Conservation (phyloP, 148 eudicot species). For the Silene conica region DNA sequence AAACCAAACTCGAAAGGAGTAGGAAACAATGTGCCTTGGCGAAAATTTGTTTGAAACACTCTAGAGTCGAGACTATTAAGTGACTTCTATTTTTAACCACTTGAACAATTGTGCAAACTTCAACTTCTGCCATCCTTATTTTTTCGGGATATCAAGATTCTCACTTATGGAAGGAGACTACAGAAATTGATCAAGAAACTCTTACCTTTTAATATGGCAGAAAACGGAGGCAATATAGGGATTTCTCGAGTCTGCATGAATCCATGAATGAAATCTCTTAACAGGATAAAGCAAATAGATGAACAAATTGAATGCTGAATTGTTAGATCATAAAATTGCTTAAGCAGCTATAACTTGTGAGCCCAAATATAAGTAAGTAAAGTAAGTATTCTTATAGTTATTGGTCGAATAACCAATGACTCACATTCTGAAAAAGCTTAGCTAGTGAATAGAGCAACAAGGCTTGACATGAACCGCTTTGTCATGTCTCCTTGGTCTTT, state of each 20-base stretch:
- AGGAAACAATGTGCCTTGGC: background rate
- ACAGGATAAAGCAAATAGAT: background rate
- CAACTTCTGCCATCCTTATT: background rate
- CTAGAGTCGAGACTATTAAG: no score
- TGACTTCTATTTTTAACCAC: no score
- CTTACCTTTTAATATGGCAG: conserved; percentile 64
- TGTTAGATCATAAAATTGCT: background rate
- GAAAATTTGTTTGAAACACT: no score
- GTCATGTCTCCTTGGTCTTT: no score
- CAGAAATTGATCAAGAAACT: background rate
- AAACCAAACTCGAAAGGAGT: background rate
- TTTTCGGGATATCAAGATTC: background rate
- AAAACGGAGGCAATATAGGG: conserved; percentile 87
- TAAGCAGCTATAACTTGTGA: no score
- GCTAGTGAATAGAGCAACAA: no score
- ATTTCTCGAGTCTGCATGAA: conserved; percentile 68
- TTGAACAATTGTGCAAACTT: background rate
- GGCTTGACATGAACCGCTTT: no score
- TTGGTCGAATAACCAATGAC: no score
- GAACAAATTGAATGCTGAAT: background rate
- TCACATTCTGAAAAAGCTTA: no score
- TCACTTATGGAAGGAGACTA: background rate
- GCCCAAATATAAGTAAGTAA: background rate
- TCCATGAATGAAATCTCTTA: conserved; percentile 6
- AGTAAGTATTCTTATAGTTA: no score